Evolutionary conservation across 306 rosid genomes (phyloP).

Genomic region (Begonia peltatifolia): DNA sequence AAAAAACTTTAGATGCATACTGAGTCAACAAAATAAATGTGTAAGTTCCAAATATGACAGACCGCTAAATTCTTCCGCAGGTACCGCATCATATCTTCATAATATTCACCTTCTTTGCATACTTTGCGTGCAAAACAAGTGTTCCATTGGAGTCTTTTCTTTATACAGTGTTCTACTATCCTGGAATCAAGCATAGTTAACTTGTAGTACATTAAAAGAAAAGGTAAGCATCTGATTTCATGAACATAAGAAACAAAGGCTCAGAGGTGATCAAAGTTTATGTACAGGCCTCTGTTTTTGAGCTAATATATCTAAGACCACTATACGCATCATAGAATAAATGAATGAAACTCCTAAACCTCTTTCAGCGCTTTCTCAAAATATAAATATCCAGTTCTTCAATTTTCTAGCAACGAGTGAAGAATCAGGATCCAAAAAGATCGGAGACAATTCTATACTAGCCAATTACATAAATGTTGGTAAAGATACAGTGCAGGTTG

Average conservation of each 20-base stretch:
- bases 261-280: background rate
- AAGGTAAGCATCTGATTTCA: background rate
- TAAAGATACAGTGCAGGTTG: too few species aligned
- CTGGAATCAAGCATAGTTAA: slow-evolving; percentile 29
- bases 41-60: slow-evolving; percentile 19
- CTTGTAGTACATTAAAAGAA: slow-evolving; percentile 1
- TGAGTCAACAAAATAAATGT: slow-evolving; percentile 6
- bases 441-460: background rate
- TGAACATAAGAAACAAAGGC: background rate
- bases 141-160: slow-evolving; percentile 82
- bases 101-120: slow-evolving; percentile 75
- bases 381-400: too few species aligned
- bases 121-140: slow-evolving; percentile 60
- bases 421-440: background rate
- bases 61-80: slow-evolving; percentile 79
- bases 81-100: slow-evolving; percentile 83
- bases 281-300: background rate
- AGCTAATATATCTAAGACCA: too few species aligned
- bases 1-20: too few species aligned
- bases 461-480: background rate
- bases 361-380: too few species aligned
- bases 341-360: too few species aligned
- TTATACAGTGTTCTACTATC: slow-evolving; percentile 62
- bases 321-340: too few species aligned
- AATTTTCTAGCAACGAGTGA: too few species aligned